Evolutionary conservation across 2,329 filamentous ascomycete species (phyloP), one percentile per base, ranked within the genome.

Genomic region (Fonsecaea pedrosoi): DNA sequence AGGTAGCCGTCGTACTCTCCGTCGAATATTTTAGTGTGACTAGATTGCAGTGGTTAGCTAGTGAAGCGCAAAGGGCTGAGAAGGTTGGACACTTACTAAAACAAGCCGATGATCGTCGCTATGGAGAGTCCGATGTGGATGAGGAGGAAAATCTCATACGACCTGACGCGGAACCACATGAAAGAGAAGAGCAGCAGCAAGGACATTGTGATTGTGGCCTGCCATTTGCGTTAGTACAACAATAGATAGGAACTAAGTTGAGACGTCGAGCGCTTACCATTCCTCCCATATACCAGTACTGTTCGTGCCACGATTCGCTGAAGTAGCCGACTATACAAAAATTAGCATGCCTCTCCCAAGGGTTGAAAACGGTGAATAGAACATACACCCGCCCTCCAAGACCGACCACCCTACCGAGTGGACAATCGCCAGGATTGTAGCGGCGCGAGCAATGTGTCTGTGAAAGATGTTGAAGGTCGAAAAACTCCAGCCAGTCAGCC

Each of bases 401-500:
- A 84, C 67, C 0, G 85, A 82, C 67, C 90, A 91, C 0, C 84
- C 83, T 1, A 89, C 65, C 0, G 87, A 89, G 72, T 92, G 89
- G 0, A 88, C 75, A 1, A 90, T 80, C 1, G 87, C 89, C 70
- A 90, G 83, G 0, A 87, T 64, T 0, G 88, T 88, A 5, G 87
- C 83, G 2, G 90, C 81, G 18, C 89, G 81, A 0, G 89, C 89
- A 3, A 89, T 81, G 82, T 87, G 88, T 0, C 89, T 85, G 75
- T 91, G 89, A 60, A 90, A 90, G 48, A 86, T 83, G 70, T 87
- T 91, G 72, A 87, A 91, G 0, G 86, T 87, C 1, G 83, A 82
- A 74, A 89, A 90, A 10, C 86, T 87, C 88, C 89, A 91, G 0
- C 89, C 89, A 0, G 89, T 91, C 0, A 87, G 74, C 86, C 86